Evolutionary conservation across 1,284 basidiomycete species (phyloP).

Genomic region (Omphalotus olearius): DNA sequence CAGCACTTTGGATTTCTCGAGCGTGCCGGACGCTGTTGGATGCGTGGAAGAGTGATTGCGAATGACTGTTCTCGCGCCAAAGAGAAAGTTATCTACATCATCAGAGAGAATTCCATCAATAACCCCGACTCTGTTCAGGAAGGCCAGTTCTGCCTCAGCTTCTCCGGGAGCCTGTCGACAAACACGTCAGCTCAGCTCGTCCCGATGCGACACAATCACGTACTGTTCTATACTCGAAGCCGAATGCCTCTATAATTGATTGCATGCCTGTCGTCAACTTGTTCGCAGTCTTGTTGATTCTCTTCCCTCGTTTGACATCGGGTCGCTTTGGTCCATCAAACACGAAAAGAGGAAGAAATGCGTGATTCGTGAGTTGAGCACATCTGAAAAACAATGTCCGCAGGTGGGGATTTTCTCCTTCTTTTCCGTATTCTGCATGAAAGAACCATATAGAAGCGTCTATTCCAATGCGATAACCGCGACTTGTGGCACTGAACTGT

Average conservation of each 20-base stretch:
- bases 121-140: slow-evolving; percentile 74
- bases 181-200: neutral
- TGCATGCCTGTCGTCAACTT: slow-evolving; percentile 70
- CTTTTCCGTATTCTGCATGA: slow-evolving; percentile 67
- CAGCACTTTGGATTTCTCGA: slow-evolving; percentile 30
- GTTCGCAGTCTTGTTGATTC: slow-evolving; percentile 58
- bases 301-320: slow-evolving; percentile 75
- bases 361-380: slow-evolving; percentile 69
- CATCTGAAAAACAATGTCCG: slow-evolving; percentile 75
- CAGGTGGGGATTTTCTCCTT: slow-evolving; percentile 77
- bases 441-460: slow-evolving; percentile 84
- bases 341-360: slow-evolving; percentile 87
- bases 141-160: slow-evolving; percentile 94
- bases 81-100: slow-evolving; percentile 90
- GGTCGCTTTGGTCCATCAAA: slow-evolving; percentile 92
- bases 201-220: slow-evolving; percentile 21
- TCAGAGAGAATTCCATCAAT: slow-evolving; percentile 92
- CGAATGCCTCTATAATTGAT: slow-evolving; percentile 82
- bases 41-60: slow-evolving; percentile 43
- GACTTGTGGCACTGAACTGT: slow-evolving; percentile 61
- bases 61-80: slow-evolving; percentile 81
- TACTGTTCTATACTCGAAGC: slow-evolving; percentile 82
- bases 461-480: slow-evolving; percentile 71
- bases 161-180: slow-evolving; percentile 79
- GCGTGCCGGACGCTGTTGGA: slow-evolving; percentile 26